Evolutionary conservation across 257 asterid genomes (phyloP).

Genomic region (Perilla frutescens): DNA sequence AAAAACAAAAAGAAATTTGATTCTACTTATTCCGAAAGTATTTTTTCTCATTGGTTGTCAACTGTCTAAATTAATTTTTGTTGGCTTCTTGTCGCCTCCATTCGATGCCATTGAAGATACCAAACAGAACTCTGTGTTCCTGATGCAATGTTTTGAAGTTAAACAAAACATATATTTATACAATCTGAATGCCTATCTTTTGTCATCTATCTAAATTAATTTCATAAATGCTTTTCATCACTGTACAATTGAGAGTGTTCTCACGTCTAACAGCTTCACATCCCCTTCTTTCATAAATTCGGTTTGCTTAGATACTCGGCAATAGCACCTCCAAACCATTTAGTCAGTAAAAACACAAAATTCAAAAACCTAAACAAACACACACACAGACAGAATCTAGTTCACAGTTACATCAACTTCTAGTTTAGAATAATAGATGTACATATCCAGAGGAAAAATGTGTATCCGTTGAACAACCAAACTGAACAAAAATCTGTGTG

Average conservation of each 20-base stretch:
- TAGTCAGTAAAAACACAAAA: background rate
- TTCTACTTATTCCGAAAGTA: background rate
- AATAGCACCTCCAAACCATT: background rate
- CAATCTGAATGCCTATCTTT: background rate
- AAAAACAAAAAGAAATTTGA: background rate
- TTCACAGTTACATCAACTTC: background rate
- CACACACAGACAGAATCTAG: background rate
- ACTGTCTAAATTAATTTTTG: background rate
- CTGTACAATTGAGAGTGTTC: background rate
- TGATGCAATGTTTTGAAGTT: background rate
- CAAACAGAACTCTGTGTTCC: background rate
- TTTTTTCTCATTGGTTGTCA: conserved; percentile 19
- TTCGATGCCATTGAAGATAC: conserved; percentile 1
- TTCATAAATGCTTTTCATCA: background rate
- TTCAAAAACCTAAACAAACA: too few relatives aligned
- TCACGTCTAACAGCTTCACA: background rate
- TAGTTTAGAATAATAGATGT: background rate
- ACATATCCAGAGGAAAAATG: background rate
- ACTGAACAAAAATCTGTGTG: conserved; percentile 8
- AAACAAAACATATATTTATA: background rate
- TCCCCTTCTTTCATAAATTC: background rate
- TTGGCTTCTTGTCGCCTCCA: background rate
- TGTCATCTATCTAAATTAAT: background rate
- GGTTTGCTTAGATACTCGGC: background rate
- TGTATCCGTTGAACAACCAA: conserved; percentile 17